Evolutionary conservation across 371 early-diverging fungal species (phyloP), one percentile per base, ranked within the genome.

Genomic region (Choanephora cucurbitarum): DNA sequence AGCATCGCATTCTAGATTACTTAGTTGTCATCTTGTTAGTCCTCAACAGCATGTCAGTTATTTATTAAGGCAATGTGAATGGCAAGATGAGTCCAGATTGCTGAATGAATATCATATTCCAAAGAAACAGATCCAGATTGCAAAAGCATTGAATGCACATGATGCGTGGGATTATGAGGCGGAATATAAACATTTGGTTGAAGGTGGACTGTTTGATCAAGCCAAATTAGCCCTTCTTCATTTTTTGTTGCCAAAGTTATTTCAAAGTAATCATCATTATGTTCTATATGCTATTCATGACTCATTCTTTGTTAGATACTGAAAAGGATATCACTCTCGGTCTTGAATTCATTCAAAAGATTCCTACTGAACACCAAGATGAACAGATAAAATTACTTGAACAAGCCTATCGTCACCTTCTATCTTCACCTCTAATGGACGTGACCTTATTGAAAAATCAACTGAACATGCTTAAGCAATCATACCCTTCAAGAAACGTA

Each of bases 91-190:
- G 40, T 17, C 34, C 3, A 51, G 32, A 11, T 8, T 60, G 17
- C 24, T 60, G 3, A 23, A 59, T 1, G 34, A 45, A 21, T 65
- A 52, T 32, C 41, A 60, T 39, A 65, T 65, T 23, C 54, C 66
- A 15, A 49, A 39, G 9, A 53, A 44, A 11, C 37, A 41, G 7
- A 37, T 65, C 9, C 44, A 24, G 15, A 40, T 52, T 4, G 56
- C 53, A 14, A 60, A 60, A 46, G 60, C 66, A 31, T 40, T 65
- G 18, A 52, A 57, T 44, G 66, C 66, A 5, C 66, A 65, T 44
- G 60, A 65, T 45, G 51, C 50, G 11, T 65, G 66, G 66, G 43
- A 65, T 41, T 65, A 52, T 24, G 54, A 57, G 19, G 17, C 32
- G 44, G 66, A 65, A 32, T 65, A 60, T 24, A 44, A 19, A 23